Base-by-base conservation (phyloP, 345 rosid species). In the Salix exigua region DNA sequence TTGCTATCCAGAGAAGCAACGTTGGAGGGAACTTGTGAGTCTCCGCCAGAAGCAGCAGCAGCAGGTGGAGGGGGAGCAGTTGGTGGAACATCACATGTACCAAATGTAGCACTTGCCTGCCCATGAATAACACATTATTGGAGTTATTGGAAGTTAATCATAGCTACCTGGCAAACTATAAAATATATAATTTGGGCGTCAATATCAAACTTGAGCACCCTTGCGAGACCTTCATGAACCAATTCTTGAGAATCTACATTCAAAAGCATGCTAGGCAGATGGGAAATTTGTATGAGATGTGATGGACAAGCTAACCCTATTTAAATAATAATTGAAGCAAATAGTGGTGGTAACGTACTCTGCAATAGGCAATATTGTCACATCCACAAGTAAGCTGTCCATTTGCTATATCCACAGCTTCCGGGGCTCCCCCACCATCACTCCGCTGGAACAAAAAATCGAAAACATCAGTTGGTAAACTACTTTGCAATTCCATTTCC, bases 331-430 rank as follows among this genome's bases (percentile, higher is more conserved):
- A 51, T 53, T 21, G 60, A 21, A 53, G 60, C 60, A 53, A 53
- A 25, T 25, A 28, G 17, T 19, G 18, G 33, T 37, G 16, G 69
- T 53, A 42, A 71, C 83, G 21, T 76, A 95, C 99, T 93, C 83
- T 89, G 91, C 99, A 96, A 74, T 83, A 89, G 55, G 86, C 83
- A 72, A 96, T 83, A 64, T 79, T 92, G 75, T 82, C 89, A 82
- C 99, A 96, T 58, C 96, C 99, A 81, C 99, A 93, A 18, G 99
- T 85, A 73, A 96, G 90, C 72, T 88, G 99, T 67, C 99, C 99
- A 70, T 96, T 96, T 38, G 90, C 93, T 81, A 82, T 82, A 81
- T 96, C 97, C 17, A 88, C 80, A 25, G 94, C 99, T 86, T 90
- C 97, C 16, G 96, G 81, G 2, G 92, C 92, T 78, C 98, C 99